Base-by-base conservation (phyloP, 768 basidiomycete genomes). In the Astraeus odoratus region DNA sequence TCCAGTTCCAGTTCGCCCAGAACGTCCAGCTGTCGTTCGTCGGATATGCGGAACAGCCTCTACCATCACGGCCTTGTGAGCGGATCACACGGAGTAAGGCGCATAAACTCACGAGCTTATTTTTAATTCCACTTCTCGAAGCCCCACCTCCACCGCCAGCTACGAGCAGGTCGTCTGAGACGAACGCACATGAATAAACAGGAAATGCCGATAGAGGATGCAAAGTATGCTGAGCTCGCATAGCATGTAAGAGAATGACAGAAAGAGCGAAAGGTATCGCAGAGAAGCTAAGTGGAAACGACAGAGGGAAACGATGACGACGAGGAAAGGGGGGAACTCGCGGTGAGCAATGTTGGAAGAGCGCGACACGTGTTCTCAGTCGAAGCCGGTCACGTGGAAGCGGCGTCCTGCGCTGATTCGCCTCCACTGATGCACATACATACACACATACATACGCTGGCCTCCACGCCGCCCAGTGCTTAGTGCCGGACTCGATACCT, bases 121-220 rank as follows among this genome's bases (percentile, higher is more conserved):
- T 99, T 71, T 91, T 89, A 49, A 99, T 86, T 3, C 96, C 96
- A 42, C 77, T 91, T 50, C 78, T 78, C 8, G 86, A 80, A 10
- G 87, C 76, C 15, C 95, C 95, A 1, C 87, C 87, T 16, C 96
- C 96, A 4, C 94, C 96, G 1, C 92, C 95, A 5, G 95, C 71
- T 2, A 94, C 72, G 16, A 98, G 67, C 20, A 77, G 71, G 19
- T 77, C 70, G n/a, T 82, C 73, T 1, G 82, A 74, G 8, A 87
- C 58, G 67, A 94, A 98, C 12, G 80, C 80, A 42, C 83, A 80
- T 4, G 88, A 88, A 59, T 92, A 96, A 40, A 96, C 83, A 0
- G 95, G 95, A 60, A 95, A 97, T 1, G 78, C 67, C 7, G 83
- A 75, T 8, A 94, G 72, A n/a, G 81, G 60, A 55, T 95, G 90